phyloP scores from a whole-genome alignment of 441 rosid species.

The Croton setiger region DNA sequence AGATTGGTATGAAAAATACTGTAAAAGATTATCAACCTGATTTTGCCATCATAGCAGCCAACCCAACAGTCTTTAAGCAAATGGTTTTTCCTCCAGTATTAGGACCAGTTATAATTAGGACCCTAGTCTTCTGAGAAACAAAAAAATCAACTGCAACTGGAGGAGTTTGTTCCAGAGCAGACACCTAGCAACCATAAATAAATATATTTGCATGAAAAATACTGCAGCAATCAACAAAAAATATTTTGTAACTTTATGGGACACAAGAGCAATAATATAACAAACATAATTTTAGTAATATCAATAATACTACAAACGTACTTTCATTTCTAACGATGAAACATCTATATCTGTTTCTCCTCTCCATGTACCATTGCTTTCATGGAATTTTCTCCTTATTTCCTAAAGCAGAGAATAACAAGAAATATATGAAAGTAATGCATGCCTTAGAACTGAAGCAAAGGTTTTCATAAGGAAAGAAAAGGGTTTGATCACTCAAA shows the following conservation, averaged over 20 bases:
- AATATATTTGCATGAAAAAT: background rate
- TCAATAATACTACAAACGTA: constrained; percentile 14
- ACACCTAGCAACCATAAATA: constrained; percentile 41
- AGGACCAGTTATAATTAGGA: constrained; percentile 92
- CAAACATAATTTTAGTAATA: background rate
- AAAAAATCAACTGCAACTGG: constrained; percentile 84
- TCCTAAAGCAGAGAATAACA: constrained; percentile 27
- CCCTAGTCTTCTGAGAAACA: constrained; percentile 61
- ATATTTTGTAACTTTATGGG: background rate
- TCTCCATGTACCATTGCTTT: constrained; percentile 24
- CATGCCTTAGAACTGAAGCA: constrained; percentile 11
- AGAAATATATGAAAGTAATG: constrained; percentile 11
- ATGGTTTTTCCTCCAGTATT: constrained; percentile 98
- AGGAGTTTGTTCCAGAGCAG: constrained; percentile 41
- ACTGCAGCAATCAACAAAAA: background rate
- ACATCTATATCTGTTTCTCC: constrained; percentile 31
- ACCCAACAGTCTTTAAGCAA: constrained; percentile 87
- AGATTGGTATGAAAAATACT: background rate
- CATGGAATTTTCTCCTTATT: constrained; percentile 36
- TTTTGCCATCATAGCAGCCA: constrained; percentile 97
- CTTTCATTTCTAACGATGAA: constrained; percentile 35
- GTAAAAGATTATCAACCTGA: constrained; percentile 50
- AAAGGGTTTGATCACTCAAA: background rate
- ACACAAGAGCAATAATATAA: background rate
- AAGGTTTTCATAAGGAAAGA: background rate